Base-by-base conservation (phyloP, 1,139 yeast species). In the Kodamaea plutei region DNA sequence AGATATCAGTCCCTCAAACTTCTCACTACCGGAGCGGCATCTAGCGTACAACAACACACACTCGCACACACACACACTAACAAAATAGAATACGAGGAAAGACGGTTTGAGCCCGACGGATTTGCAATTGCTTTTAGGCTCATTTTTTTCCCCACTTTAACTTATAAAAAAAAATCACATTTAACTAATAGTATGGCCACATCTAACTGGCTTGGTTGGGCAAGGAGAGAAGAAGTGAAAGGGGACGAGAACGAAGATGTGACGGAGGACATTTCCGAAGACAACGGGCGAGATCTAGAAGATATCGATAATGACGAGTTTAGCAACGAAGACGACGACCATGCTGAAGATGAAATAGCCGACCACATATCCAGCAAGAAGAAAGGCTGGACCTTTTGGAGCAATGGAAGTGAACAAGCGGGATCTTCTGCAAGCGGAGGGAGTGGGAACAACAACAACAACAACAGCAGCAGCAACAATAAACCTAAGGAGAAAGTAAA, bases 351-450 rank as follows among this genome's bases (percentile, higher is more conserved):
- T 33, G 69, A 58, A 30, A 47, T 61, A 3, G 64, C 56, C 25
- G 68, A 63, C 27, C 62, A 60, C 26, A 52, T 54, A 6, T 29
- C 40, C 15, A 25, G 31, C 22, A 34, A 31, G 14, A 58, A 55
- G 42, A 63, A 52, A 39, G 52, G 54, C 30, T 65, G 72, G 72
- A 50, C 49, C 16, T 65, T 66, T 38, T 66, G 73, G 73, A 58
- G 48, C 25, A 40, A 34, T 26, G 34, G 34, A 19, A 44, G 30
- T 14, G 37, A 22, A 23, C 31, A 30, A 3, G 31, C n/a, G n/a
- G n/a, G n/a, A n/a, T n/a, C n/a, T 30, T 14, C 37, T 31, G 20
- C 19, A 22, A 13, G 9, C 23, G 36, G 24, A 24, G 36, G 26
- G 29, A 33, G 34, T 13, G 35, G 25, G 3, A 25, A 7, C 12